A percentile compares a stretch with the other conserved stretches of the same genome.
These are phyloP conservation scores for Carex scoparia DNA, from an alignment of 176 grass and related monocot genomes.

Conservation along the genomic window DNA sequence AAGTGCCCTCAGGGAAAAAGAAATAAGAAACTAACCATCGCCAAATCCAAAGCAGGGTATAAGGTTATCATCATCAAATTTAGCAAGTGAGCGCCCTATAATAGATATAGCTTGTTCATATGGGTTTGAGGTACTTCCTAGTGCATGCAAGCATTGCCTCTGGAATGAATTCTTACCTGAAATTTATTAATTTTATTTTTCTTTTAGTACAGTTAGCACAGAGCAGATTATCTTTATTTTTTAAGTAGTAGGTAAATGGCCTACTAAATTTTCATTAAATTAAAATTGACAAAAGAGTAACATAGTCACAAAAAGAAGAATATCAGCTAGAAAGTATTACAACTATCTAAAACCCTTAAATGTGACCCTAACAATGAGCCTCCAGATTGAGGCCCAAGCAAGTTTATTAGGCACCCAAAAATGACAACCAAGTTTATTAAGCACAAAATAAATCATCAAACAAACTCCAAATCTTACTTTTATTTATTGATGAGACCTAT, in stretches of 20 bases:
- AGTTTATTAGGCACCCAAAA: neutral
- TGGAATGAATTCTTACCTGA: slow-evolving; percentile 49
- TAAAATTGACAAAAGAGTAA: neutral
- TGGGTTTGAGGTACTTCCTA: slow-evolving; percentile 54
- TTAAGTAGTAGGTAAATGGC: neutral
- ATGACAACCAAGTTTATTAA: neutral
- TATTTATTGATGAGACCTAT: neutral
- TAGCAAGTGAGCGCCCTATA: slow-evolving; percentile 49
- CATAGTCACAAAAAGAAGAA: neutral
- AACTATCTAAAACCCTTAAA: neutral
- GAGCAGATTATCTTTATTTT: neutral
- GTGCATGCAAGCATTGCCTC: slow-evolving; percentile 50
- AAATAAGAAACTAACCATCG: slow-evolving; percentile 46
- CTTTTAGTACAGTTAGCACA: neutral
- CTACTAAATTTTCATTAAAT: neutral
- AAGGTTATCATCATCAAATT: slow-evolving; percentile 73
- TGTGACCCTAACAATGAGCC: neutral
- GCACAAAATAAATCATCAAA: neutral
- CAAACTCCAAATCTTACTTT: neutral
- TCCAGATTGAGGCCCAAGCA: neutral
- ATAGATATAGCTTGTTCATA: slow-evolving; percentile 80
- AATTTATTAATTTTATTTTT: slow-evolving; percentile 6
- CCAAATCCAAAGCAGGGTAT: slow-evolving; percentile 83
- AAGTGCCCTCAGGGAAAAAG: neutral
- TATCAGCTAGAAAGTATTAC: neutral